Percentiles rank a stretch among this genome's conserved stretches.
Evolutionary conservation across 768 basidiomycete species (phyloP).

Genomic region (Saitozyma sp.): DNA sequence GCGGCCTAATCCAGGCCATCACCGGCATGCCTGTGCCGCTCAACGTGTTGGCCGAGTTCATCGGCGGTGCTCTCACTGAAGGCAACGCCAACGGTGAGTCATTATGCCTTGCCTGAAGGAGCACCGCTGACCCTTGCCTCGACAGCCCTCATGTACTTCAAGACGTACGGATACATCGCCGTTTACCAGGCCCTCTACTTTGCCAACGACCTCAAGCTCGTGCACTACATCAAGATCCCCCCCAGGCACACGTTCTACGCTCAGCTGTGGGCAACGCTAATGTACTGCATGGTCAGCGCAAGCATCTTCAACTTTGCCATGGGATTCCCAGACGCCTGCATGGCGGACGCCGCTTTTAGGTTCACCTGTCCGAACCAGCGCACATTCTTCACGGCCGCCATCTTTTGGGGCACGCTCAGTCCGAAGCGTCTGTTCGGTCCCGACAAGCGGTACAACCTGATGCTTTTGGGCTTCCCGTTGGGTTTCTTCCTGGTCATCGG

Average conservation of each 20-base stretch:
- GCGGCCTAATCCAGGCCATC: constrained; percentile 74
- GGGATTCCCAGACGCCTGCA: constrained; percentile 59
- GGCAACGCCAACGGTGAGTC: constrained; percentile 50
- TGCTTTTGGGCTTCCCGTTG: constrained; percentile 72
- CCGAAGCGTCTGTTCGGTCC: constrained; percentile 53
- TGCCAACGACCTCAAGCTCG: constrained; percentile 72
- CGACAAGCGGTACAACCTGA: constrained; percentile 56
- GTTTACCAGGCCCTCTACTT: constrained; percentile 67
- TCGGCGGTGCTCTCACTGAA: constrained; percentile 51
- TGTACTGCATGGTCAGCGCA: constrained; percentile 47
- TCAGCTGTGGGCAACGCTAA: constrained; percentile 52
- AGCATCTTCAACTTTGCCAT: constrained; percentile 51
- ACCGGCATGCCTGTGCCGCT: constrained; percentile 58
- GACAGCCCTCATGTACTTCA: constrained; percentile 53
- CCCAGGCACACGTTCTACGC: constrained; percentile 73
- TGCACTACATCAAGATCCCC: constrained; percentile 71
- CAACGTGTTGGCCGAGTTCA: constrained; percentile 59
- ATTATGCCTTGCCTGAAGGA: too few species aligned
- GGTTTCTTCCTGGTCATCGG: constrained; percentile 73
- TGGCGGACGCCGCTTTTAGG: constrained; percentile 43
- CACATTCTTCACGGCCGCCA: constrained; percentile 55
- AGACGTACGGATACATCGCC: constrained; percentile 62
- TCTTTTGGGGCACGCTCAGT: constrained; percentile 55
- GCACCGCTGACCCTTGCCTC: too few species aligned
- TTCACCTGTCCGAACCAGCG: constrained; percentile 54